Conservation (phyloP, 2,329 filamentous ascomycete genomes). For the Fusarium solani-melongenae region DNA sequence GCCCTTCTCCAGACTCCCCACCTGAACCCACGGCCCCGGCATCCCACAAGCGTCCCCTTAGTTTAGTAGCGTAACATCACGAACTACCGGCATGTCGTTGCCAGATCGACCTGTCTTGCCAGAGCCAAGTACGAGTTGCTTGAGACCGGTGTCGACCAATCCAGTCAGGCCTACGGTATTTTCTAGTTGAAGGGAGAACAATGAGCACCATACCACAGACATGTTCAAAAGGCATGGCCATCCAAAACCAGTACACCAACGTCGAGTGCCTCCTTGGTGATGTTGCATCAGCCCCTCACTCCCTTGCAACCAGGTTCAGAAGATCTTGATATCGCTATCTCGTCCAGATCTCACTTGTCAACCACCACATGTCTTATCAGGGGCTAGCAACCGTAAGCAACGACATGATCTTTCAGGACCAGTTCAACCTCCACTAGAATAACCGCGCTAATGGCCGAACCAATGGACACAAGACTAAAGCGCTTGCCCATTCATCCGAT, state of each 20-base stretch:
- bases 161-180: neutral
- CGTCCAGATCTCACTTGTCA: neutral
- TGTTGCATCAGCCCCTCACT: conserved; percentile 2
- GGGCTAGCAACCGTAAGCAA: neutral
- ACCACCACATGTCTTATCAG: neutral
- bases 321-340: neutral
- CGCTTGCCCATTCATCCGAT: neutral
- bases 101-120: neutral
- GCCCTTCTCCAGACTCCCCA: conserved; percentile 20
- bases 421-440: neutral
- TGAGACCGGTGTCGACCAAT: neutral
- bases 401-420: neutral
- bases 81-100: conserved; percentile 24
- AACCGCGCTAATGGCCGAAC: neutral
- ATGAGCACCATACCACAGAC: neutral
- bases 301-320: neutral
- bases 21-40: conserved; percentile 5
- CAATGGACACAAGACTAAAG: neutral
- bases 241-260: neutral
- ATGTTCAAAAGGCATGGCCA: neutral
- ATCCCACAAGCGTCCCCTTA: conserved; percentile 15
- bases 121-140: neutral
- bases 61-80: conserved; percentile 15
- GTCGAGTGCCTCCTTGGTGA: neutral
- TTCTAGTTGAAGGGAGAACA: neutral